Evolutionary conservation across 257 asterid species (phyloP), one percentile per base, ranked within the genome.

Genomic region (Lithospermum erythrorhizon): DNA sequence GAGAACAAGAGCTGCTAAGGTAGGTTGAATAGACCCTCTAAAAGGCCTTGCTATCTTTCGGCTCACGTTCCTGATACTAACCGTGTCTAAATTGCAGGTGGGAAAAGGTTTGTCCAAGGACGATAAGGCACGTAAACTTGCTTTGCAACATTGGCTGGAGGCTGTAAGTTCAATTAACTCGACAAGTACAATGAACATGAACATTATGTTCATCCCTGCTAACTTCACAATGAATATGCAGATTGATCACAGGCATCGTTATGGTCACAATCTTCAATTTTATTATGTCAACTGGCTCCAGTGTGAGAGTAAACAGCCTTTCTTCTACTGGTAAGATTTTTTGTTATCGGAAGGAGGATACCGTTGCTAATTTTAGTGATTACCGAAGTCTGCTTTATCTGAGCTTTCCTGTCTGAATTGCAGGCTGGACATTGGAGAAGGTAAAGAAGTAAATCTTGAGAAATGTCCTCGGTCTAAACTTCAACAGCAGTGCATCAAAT

Each of bases 361-460:
- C 45, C 13, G 13, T 35, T 8, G 0, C 14, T 35, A 8, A 35
- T 35, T 30, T 35, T 35, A 35, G 9, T 35, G 45, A 35, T 35
- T 35, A 32, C 9, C 14, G 45, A 22, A 27, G 32, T n/a, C n/a
- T 29, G 25, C 27, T 55, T 14, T 3, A 21, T 55, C 25, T 55
- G 56, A 52, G 16, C 16, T 21, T 55, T 18, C 61, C 48, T 41
- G 49, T 55, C 29, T 35, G 23, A 30, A 35, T 41, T 60, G 55
- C 80, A 89, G 94, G 95, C 79, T 86, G 58, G 97, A 89, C 77
- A 72, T 89, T 9, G 95, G 97, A 56, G 87, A 82, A 69, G 97
- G 97, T 52, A 79, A 79, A 76, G 84, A 89, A 67, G 93, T 84
- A 53, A 78, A 78, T 74, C 79, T 86, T 17, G 97, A 86, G 70